Conservation (phyloP, 306 rosid species). For the Trichosanthes cucumerina region DNA sequence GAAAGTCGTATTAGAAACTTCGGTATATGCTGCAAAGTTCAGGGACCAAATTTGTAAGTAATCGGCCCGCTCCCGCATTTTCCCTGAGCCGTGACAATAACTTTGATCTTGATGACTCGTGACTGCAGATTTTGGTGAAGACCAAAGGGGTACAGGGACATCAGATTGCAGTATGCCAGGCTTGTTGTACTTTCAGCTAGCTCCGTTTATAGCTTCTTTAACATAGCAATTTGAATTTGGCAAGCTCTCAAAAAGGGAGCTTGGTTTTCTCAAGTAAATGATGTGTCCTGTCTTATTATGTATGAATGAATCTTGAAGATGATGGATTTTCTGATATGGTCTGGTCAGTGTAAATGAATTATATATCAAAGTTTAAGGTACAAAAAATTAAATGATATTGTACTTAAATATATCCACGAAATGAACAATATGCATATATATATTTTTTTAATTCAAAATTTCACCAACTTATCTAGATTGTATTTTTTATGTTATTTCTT, state of each 20-base stretch:
- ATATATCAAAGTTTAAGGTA: background rate
- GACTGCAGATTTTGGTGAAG: background rate
- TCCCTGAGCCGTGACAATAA: background rate
- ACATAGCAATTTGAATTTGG: conserved; percentile 8
- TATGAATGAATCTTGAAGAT: background rate
- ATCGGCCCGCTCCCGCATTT: background rate
- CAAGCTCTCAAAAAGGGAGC: conserved; percentile 4
- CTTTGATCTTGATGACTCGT: background rate
- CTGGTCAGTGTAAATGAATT: conserved; percentile 7
- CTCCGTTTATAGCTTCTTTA: background rate
- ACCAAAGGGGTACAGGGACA: background rate
- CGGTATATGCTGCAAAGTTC: background rate
- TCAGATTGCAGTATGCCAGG: background rate
- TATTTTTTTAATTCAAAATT: background rate
- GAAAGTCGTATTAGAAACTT: background rate
- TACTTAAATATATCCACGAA: background rate
- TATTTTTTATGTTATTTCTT: background rate
- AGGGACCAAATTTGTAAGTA: background rate
- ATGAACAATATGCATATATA: background rate
- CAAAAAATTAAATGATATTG: background rate
- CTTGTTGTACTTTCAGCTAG: background rate
- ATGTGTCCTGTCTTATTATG: background rate
- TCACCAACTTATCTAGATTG: background rate
- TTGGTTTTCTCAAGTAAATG: conserved; percentile 6
- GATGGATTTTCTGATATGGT: background rate